phyloP scores from a whole-genome alignment of 306 rosid genomes.

The Oemleria cerasiformis region DNA sequence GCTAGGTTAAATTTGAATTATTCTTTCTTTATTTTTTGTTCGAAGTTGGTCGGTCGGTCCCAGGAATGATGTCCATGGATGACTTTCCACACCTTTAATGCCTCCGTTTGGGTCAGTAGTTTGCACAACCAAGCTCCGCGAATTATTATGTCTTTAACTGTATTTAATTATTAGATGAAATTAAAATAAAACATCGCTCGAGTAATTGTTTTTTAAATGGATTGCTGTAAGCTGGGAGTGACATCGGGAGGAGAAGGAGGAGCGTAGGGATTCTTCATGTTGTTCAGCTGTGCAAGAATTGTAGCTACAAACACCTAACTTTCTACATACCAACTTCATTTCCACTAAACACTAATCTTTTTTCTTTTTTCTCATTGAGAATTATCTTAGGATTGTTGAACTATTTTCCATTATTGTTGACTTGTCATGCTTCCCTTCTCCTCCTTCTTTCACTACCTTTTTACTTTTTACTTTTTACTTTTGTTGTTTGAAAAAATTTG shows the following conservation, averaged over 20 bases:
- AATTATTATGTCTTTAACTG: no score
- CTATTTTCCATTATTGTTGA: not conserved
- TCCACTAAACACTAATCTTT: not conserved
- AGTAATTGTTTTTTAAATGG: not conserved
- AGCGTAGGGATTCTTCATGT: not conserved
- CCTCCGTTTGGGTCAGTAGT: no score
- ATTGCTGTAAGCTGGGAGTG: not conserved
- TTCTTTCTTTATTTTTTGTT: no score
- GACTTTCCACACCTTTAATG: no score
- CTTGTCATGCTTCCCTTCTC: not conserved
- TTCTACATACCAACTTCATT: not conserved
- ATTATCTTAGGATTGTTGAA: not conserved
- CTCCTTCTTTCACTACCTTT: not conserved
- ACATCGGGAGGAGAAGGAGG: no score
- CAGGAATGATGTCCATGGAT: no score
- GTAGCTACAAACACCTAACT: not conserved
- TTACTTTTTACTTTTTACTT: not conserved
- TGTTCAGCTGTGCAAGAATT: conserved; percentile 31
- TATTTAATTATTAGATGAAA: no score
- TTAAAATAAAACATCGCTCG: no score
- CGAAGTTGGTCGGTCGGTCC: no score
- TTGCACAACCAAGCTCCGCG: no score
- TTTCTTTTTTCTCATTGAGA: not conserved
- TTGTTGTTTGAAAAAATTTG: not conserved
- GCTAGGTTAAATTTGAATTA: no score